phyloP scores from a whole-genome alignment of 164 flowering plant species.

The Dillenia turbinata region DNA sequence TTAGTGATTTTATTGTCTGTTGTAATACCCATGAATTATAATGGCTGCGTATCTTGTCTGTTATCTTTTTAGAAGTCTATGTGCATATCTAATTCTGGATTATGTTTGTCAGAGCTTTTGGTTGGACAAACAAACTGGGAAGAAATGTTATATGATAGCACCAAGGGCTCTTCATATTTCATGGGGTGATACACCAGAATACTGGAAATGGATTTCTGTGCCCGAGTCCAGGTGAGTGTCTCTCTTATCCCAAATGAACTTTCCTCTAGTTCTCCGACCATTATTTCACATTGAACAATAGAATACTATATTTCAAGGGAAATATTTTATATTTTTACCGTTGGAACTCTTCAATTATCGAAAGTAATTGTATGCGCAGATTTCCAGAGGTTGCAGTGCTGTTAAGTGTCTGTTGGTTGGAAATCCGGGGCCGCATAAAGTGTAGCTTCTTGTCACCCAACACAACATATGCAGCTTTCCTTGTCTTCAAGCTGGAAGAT shows the following conservation, averaged over 20 bases:
- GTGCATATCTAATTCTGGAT: no score
- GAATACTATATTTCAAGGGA: no score
- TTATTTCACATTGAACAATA: no score
- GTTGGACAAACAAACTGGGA: slow-evolving; percentile 33
- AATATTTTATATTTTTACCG: no score
- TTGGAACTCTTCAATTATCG: neutral
- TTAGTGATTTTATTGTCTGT: no score
- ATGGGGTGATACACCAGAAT: slow-evolving; percentile 34
- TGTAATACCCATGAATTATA: no score
- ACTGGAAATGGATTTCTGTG: slow-evolving; percentile 48
- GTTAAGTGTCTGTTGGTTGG: slow-evolving; percentile 13
- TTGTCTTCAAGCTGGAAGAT: slow-evolving; percentile 10
- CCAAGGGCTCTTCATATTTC: slow-evolving; percentile 48
- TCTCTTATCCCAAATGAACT: neutral
- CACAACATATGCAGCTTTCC: slow-evolving; percentile 23
- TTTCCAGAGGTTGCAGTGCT: slow-evolving; percentile 22
- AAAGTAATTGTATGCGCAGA: slow-evolving; percentile 7
- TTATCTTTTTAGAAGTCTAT: no score
- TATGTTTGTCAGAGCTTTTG: slow-evolving; percentile 27
- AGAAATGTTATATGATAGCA: slow-evolving; percentile 37
- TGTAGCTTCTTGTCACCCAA: slow-evolving; percentile 9
- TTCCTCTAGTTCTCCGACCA: no score
- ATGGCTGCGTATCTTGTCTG: no score
- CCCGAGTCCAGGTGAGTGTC: slow-evolving; percentile 32
- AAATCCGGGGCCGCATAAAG: slow-evolving; percentile 11